Evolutionary conservation across 1,284 basidiomycete genomes (phyloP).

Genomic region (Ceratobasidium sp.): DNA sequence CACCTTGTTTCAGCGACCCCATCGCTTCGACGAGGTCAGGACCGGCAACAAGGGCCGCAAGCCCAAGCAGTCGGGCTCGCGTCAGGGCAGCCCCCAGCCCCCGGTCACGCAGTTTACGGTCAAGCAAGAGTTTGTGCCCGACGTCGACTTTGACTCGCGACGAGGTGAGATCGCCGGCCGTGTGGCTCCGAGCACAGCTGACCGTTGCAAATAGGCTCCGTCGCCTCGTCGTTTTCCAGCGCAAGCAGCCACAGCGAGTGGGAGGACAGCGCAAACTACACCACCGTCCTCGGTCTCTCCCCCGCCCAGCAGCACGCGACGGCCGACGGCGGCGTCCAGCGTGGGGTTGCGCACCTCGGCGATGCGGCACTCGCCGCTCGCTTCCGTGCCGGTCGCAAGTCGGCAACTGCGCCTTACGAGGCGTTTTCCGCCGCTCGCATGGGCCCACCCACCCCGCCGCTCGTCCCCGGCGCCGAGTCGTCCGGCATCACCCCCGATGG

Average conservation of each 20-base stretch:
- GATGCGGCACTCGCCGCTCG: conserved; percentile 31
- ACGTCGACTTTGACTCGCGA: conserved; percentile 38
- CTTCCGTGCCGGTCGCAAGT: conserved; percentile 33
- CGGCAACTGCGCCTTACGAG: conserved; percentile 36
- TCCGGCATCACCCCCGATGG: not conserved
- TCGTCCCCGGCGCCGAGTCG: conserved; percentile 13
- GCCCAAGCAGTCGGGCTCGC: conserved; percentile 51
- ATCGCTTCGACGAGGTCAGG: conserved; percentile 81
- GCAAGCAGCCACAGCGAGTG: conserved; percentile 26
- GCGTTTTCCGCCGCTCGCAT: conserved; percentile 19
- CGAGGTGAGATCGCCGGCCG: conserved; percentile 24
- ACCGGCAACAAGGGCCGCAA: conserved; percentile 79
- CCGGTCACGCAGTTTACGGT: conserved; percentile 37
- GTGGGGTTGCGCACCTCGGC: conserved; percentile 5
- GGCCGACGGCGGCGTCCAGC: conserved; percentile 24
- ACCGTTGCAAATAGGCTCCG: conserved; percentile 35
- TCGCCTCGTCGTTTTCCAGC: conserved; percentile 36
- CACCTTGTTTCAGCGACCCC: conserved; percentile 57
- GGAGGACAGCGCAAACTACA: conserved; percentile 32
- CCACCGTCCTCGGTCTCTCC: conserved; percentile 28
- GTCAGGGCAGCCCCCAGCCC: conserved; percentile 30
- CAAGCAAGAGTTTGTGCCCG: conserved; percentile 38
- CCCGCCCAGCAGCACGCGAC: conserved; percentile 31
- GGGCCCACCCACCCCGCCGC: conserved; percentile 36
- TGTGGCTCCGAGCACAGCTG: not conserved